A percentile compares a stretch with the other conserved stretches of the same genome.
These are phyloP conservation scores for Gossypium trilobum DNA, from an alignment of 441 rosid genomes.

Conservation along the genomic window DNA sequence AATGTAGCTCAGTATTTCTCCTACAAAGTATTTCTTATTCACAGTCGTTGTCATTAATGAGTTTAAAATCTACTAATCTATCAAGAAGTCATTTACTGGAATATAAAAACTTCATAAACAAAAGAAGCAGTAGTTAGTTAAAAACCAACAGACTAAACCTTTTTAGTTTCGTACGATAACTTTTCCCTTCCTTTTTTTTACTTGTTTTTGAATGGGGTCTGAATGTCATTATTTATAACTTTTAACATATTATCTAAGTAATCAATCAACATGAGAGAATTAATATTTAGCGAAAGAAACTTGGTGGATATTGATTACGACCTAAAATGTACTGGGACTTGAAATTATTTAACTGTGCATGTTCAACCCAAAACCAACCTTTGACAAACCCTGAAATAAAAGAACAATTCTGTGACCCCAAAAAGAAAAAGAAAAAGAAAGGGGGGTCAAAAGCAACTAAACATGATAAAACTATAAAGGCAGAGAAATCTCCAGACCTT, in stretches of 20 bases:
- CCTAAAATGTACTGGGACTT: conserved; percentile 15
- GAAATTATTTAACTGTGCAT: conserved; percentile 29
- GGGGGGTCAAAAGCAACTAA: conserved; percentile 8
- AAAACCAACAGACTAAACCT: neutral
- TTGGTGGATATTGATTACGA: neutral
- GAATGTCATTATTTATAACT: neutral
- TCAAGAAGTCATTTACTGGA: neutral
- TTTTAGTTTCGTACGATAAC: neutral
- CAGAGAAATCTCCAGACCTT: conserved; percentile 10
- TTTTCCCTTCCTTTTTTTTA: neutral
- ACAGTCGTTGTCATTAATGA: neutral
- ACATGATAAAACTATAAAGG: conserved; percentile 12
- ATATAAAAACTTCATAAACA: neutral
- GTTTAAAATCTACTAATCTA: neutral
- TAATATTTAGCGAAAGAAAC: conserved; percentile 8
- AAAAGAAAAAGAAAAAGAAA: neutral
- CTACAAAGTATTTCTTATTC: neutral
- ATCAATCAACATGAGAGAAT: conserved; percentile 5
- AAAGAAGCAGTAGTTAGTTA: neutral
- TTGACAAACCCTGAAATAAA: conserved; percentile 17
- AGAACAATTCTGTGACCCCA: conserved; percentile 7
- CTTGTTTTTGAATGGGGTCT: neutral
- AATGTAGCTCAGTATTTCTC: neutral
- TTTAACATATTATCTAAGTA: neutral
- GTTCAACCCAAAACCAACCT: conserved; percentile 25